phyloP scores from a whole-genome alignment of 441 rosid genomes.

The Adansonia rubrostipa region DNA sequence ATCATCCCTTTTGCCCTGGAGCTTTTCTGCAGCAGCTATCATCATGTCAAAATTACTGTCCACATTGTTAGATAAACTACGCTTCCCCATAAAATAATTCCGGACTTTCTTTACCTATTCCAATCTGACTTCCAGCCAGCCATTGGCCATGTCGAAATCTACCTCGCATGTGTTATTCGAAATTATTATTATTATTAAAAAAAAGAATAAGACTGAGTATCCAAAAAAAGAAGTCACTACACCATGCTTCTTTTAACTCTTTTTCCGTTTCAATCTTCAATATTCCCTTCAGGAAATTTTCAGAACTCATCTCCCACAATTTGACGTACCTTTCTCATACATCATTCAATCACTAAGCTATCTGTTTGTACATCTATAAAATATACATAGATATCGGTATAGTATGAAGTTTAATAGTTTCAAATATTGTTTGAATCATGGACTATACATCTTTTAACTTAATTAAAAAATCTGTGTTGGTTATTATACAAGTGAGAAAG shows the following conservation, averaged over 20 bases:
- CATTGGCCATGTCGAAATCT: neutral
- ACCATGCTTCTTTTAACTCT: too few species aligned
- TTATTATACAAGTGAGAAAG: neutral
- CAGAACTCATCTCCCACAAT: too few species aligned
- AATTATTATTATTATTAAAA: neutral
- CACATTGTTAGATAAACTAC: neutral
- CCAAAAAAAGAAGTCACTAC: neutral
- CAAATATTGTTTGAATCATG: too few species aligned
- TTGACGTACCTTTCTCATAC: too few species aligned
- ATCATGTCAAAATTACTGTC: neutral
- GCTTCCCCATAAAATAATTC: neutral
- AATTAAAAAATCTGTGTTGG: neutral
- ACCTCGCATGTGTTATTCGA: neutral
- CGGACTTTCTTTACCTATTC: neutral
- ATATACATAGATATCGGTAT: too few species aligned
- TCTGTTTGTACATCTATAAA: too few species aligned
- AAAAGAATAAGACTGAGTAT: neutral
- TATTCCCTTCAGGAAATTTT: too few species aligned
- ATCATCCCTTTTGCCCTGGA: conserved; percentile 12
- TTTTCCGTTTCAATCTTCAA: too few species aligned
- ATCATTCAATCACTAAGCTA: too few species aligned
- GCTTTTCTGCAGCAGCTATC: conserved; percentile 12
- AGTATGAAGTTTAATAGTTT: too few species aligned
- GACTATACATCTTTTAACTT: too few species aligned
- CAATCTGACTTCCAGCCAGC: neutral